These are phyloP conservation scores for Porodaedalea pini DNA, from an alignment of 1,284 basidiomycete species.

Conservation along the genomic window DNA sequence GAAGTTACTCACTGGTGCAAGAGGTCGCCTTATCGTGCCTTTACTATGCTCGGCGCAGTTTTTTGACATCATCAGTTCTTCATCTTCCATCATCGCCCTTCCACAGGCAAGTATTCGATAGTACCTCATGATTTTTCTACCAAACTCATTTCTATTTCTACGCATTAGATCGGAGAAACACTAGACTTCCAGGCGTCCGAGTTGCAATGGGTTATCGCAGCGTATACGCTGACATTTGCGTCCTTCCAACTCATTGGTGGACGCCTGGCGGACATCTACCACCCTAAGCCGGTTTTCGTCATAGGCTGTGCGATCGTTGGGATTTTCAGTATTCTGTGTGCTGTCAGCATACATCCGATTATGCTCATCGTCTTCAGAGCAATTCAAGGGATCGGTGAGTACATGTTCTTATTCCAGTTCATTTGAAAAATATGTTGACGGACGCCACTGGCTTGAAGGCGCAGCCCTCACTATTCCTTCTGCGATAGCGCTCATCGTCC, in stretches of 20 bases:
- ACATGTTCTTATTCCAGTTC: not conserved
- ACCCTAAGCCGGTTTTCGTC: constrained; percentile 3
- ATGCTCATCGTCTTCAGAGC: constrained; percentile 42
- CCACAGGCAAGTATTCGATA: not conserved
- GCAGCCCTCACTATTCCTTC: constrained; percentile 45
- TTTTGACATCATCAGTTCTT: constrained; percentile 32
- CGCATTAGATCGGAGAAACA: constrained; percentile 26
- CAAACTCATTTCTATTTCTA: constrained; percentile 12
- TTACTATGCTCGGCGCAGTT: constrained; percentile 46
- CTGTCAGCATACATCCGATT: constrained; percentile 14
- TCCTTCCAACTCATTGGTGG: constrained; percentile 37
- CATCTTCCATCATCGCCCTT: constrained; percentile 19
- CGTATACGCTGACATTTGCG: constrained; percentile 43
- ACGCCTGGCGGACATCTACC: not conserved
- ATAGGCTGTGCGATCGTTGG: not conserved
- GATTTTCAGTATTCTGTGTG: constrained; percentile 4
- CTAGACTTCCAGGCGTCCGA: constrained; percentile 29
- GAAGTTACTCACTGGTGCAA: too few species aligned
- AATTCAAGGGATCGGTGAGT: constrained; percentile 39
- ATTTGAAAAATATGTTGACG: not conserved
- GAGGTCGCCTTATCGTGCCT: constrained; percentile 31
- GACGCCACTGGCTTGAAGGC: not conserved
- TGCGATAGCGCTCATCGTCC: constrained; percentile 44
- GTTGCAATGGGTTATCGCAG: constrained; percentile 37
- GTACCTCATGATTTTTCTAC: constrained; percentile 20